Base-by-base conservation (phyloP, 2,329 filamentous ascomycete genomes). In the Aspergillus hortae region DNA sequence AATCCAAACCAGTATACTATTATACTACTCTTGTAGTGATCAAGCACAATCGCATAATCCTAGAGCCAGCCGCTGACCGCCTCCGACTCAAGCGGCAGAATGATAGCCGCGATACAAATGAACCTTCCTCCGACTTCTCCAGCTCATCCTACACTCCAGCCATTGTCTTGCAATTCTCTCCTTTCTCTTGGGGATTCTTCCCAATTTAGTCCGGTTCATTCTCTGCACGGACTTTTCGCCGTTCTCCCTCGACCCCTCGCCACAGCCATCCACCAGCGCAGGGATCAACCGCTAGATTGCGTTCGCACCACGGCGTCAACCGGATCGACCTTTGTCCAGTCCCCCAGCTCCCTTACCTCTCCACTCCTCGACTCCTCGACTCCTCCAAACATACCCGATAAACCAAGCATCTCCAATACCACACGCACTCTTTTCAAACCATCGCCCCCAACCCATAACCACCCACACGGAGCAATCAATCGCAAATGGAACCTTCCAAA, bases 401-500 rank as follows among this genome's bases (percentile, higher is more conserved):
- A 23, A 6, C 23, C 23, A 23, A 23, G 1, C 5, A 5, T 19
- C 23, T 23, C 23, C 23, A 23, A 23, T 23, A 23, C 23, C 23
- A 23, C 23, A 23, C 23, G 5, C 23, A 6, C 43, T 11, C 17
- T 27, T 17, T 19, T 19, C 30, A 48, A 23, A 23, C 2, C 19
- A 23, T 23, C 23, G 6, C 23, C 23, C 23, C 23, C 36, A 6
- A 27, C 23, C 27, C 32, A 36, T 9, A 23, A 14, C 36, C 11
- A 12, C 15, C 6, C 4, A 49, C 32, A 40, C 55, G 61, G 38
- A 19, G 12, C 17, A 21, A n/a, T n/a, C 14, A 21, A 21, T 10
- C 14, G 42, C 21, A 43, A 55, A 72, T 70, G 67, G 67, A 71
- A 32, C 38, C 62, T 9, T 35, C 60, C 35, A 59, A 58, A 36